phyloP scores from a whole-genome alignment of 768 basidiomycete species.

The Cantharellus anzutake region DNA sequence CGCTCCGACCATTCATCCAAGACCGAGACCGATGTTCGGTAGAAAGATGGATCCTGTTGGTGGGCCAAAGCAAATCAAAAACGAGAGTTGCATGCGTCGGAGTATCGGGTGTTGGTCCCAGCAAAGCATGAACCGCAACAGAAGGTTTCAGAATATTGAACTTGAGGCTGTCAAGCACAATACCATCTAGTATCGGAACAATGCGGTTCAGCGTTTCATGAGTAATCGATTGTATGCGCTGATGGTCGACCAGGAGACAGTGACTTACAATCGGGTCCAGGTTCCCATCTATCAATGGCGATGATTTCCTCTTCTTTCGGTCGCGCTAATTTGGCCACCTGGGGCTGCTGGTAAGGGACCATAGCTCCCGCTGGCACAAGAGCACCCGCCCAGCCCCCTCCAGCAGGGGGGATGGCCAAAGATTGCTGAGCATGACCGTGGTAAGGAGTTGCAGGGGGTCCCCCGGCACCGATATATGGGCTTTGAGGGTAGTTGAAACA shows the following conservation, averaged over 20 bases:
- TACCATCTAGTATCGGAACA: slow-evolving; percentile 1
- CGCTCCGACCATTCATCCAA: slow-evolving; percentile 8
- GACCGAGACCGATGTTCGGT: slow-evolving; percentile 6
- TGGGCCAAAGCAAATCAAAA: slow-evolving; percentile 8
- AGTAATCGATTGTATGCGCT: background rate
- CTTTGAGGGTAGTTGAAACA: background rate
- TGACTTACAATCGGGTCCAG: background rate
- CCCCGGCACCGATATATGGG: background rate
- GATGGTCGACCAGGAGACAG: background rate
- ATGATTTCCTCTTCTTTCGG: background rate
- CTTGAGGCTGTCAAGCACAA: slow-evolving; percentile 5
- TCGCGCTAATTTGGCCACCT: background rate
- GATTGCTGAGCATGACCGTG: background rate
- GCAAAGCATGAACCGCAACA: slow-evolving; percentile 6
- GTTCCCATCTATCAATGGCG: background rate
- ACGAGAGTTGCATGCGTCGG: slow-evolving; percentile 4
- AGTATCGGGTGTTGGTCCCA: slow-evolving; percentile 4
- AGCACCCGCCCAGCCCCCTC: background rate
- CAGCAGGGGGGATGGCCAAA: background rate
- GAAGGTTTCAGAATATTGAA: slow-evolving; percentile 7
- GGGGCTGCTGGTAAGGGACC: background rate
- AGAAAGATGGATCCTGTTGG: slow-evolving; percentile 8
- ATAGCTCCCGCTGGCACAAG: background rate
- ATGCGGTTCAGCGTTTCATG: background rate
- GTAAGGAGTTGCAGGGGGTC: background rate